These are phyloP conservation scores for Mortierella antarctica DNA, from an alignment of 192 early-diverging fungal genomes.

Conservation along the genomic window DNA sequence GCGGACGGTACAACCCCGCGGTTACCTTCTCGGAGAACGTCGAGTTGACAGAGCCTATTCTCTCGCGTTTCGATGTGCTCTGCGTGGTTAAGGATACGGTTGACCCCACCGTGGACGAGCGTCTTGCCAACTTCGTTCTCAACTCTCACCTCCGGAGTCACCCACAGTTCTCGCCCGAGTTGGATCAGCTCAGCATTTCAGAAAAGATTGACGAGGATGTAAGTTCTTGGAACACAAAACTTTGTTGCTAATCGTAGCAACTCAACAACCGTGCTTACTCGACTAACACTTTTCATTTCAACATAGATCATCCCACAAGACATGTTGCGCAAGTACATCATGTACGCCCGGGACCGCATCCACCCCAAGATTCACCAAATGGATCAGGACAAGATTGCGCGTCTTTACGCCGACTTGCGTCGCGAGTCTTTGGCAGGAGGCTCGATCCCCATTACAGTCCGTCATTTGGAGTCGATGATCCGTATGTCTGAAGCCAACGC, in stretches of 20 bases:
- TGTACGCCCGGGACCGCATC: constrained; percentile 84
- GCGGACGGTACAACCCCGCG: constrained; percentile 88
- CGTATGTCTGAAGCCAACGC: constrained; percentile 91
- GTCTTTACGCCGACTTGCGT: constrained; percentile 92
- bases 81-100: constrained; percentile 96
- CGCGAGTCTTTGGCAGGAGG: constrained; percentile 82
- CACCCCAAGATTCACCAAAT: constrained; percentile 85
- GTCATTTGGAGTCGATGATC: constrained; percentile 89
- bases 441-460: constrained; percentile 88
- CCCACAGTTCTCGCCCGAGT: constrained; percentile 67
- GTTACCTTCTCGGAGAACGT: constrained; percentile 97
- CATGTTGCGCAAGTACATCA: constrained; percentile 87
- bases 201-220: constrained; percentile 68
- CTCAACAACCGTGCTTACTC: no score
- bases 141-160: constrained; percentile 93
- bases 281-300: neutral
- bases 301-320: constrained; percentile 84
- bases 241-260: no score
- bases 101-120: constrained; percentile 90
- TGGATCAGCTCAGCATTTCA: constrained; percentile 54
- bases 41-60: constrained; percentile 97
- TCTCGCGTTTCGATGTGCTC: constrained; percentile 97
- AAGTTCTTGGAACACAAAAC: constrained; percentile 25
- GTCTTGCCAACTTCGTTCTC: constrained; percentile 93
- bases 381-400: constrained; percentile 89